Evolutionary conservation across 2,329 filamentous ascomycete species (phyloP), one percentile per base, ranked within the genome.

Genomic region (Simplicillium aogashimaense): DNA sequence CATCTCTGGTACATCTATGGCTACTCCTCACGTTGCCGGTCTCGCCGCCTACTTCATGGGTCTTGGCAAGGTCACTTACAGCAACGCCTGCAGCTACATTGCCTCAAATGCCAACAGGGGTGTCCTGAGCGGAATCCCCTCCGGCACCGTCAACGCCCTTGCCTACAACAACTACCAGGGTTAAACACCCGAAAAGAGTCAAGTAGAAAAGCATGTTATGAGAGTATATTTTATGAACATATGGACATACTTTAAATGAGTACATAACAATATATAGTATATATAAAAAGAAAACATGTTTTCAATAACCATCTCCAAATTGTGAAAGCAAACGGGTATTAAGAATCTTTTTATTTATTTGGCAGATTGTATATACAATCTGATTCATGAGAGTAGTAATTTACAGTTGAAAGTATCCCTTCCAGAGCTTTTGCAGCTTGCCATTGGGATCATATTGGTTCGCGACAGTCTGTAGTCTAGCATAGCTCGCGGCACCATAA

Each of bases 1-100:
- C 56, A 35, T 72, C 58, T 53, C 59, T 18, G 65, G 65, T 35
- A 68, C 65, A 9, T 66, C 62, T 15, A 65, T 65, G 62, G 59
- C 65, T 5, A 45, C 52, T 14, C 65, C 65, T 29, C 62, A 66
- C 39, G 51, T 68, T 42, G 52, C 58, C 2, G 64, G 65, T 16
- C 53, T 68, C 16, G 62, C 46, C 28, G 56, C 63, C 12, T 67
- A 67, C 46, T 54, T 69, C 20, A 52, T 76, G 44, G 61, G 61
- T 14, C 66, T 74, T 13, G 58, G 76, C 28, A 55, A 44, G 37
- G 57, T 53, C 42, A 14, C 37, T 12, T 28, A 40, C 15, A 43
- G 40, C 11, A 57, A 55, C 28, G 61, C 73, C 14, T 64, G 63
- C 49, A 39, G 52, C 34, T 61, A 64, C 46, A 64, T 73, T 30